Conservation (phyloP, 2,329 filamentous ascomycete species). For the Hypoxylon sp. region DNA sequence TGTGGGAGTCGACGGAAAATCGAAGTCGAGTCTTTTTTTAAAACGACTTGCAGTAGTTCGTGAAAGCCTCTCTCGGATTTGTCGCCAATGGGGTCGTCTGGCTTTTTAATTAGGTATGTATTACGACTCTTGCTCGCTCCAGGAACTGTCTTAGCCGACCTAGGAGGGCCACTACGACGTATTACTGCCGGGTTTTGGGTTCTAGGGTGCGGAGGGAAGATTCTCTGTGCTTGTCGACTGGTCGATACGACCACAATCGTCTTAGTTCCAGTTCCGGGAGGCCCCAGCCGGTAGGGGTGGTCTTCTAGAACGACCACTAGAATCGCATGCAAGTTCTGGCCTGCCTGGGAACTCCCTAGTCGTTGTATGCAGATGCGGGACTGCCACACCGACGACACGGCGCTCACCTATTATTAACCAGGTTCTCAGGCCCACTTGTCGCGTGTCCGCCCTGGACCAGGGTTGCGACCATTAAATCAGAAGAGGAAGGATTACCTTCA, state of each 20-base stretch:
- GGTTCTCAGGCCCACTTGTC: constrained; percentile 44
- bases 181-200: constrained; percentile 40
- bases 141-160: constrained; percentile 31
- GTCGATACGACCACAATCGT: constrained; percentile 40
- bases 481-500: constrained; percentile 27
- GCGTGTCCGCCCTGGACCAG: constrained; percentile 43
- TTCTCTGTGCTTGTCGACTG: constrained; percentile 33
- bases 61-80: constrained; percentile 30
- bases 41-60: constrained; percentile 15
- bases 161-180: constrained; percentile 34
- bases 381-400: constrained; percentile 46
- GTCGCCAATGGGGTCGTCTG: constrained; percentile 43
- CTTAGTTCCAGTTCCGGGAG: constrained; percentile 40
- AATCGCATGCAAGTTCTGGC: constrained; percentile 41
- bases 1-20: background rate
- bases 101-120: constrained; percentile 44
- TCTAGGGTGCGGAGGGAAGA: constrained; percentile 41
- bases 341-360: constrained; percentile 34
- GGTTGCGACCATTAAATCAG: constrained; percentile 41
- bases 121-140: constrained; percentile 31
- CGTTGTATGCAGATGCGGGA: constrained; percentile 43
- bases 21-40: background rate
- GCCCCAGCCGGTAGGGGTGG: constrained; percentile 40
- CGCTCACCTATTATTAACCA: constrained; percentile 44
- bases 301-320: constrained; percentile 48